Base-by-base conservation (phyloP, 495 filamentous ascomycete species). In the Aspergillus biplanus region DNA sequence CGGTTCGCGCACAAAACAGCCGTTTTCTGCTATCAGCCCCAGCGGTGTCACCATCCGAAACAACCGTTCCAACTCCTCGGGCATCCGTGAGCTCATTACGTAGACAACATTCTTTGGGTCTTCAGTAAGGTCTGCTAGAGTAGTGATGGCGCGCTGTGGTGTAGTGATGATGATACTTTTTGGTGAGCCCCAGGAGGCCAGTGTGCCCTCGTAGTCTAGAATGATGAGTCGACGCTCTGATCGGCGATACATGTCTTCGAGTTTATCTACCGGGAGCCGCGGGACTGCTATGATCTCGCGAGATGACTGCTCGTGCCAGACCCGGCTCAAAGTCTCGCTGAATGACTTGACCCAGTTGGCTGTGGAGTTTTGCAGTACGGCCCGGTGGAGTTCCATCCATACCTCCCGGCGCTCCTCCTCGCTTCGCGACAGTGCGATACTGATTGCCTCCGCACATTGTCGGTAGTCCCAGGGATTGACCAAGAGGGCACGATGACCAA, bases 391-490 rank as follows among this genome's bases (percentile, higher is more conserved):
- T 58, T 85, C 86, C 31, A 76, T 78, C 89, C 92, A 97, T 5
- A 94, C 85, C 46, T 81, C 71, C 62, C 86, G 80, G 69, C 90
- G 91, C 75, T 96, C 90, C 35, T 83, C 83, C 42, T 86, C 83
- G 15, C 73, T 76, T 83, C 96, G 92, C 62, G 91, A 89, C 15
- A 97, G 80, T 1, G 93, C 92, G 16, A 80, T 83, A 70, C 88
- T 85, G 73, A 97, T 92, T 16, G 93, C 92, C 6, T 92, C 84
- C 44, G 91, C 90, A 65, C 91, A 94, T 67, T 90, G 86, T 4
- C 87, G 83, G 74, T 96, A 94, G 68, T 97, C 91, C 93, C 93
- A 97, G 8, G 93, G 93, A 69, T 97, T 97, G 59, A 97, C 90
- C 7, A 91, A 82, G 16, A 97, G 83, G 12, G 78, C 78, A 57